Evolutionary conservation across 495 filamentous ascomycete genomes (phyloP).

Genomic region (Neurospora terricola): DNA sequence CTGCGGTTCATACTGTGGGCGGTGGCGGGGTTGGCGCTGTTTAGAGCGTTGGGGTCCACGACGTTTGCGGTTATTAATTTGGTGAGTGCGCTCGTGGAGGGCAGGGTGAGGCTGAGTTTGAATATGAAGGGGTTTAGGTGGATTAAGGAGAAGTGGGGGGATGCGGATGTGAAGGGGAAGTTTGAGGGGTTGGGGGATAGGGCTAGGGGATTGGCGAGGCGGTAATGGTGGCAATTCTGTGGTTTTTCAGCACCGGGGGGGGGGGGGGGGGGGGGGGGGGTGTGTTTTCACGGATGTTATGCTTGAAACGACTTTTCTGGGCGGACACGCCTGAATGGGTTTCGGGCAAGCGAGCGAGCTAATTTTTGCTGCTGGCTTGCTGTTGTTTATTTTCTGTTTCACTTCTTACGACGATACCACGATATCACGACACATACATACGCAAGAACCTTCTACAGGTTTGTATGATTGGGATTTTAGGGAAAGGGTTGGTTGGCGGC

Average conservation of each 20-base stretch:
- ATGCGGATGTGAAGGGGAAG: constrained; percentile 46
- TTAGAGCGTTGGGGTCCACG: constrained; percentile 71
- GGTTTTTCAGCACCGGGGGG: constrained; percentile 11
- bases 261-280: too few species aligned
- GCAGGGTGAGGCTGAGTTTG: constrained; percentile 55
- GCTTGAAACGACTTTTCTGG: neutral
- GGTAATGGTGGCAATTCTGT: constrained; percentile 10
- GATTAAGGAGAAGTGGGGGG: constrained; percentile 46
- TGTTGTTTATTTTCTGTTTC: too few species aligned
- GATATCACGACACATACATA: neutral
- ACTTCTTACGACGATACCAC: neutral
- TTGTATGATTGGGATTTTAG: neutral
- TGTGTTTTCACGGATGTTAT: neutral
- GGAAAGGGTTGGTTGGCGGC: neutral
- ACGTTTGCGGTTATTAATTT: constrained; percentile 74
- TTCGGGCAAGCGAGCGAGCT: too few species aligned
- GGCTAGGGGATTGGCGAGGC: constrained; percentile 15
- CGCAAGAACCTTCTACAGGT: too few species aligned
- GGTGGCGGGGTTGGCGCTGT: constrained; percentile 75
- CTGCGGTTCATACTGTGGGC: constrained; percentile 87
- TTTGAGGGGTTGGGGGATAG: constrained; percentile 30
- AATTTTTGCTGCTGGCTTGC: too few species aligned
- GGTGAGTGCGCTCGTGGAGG: constrained; percentile 78
- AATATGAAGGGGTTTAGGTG: constrained; percentile 41
- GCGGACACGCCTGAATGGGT: too few species aligned